Evolutionary conservation across 2,329 filamentous ascomycete genomes (phyloP).

Genomic region (Chrysoporthe puriensis): DNA sequence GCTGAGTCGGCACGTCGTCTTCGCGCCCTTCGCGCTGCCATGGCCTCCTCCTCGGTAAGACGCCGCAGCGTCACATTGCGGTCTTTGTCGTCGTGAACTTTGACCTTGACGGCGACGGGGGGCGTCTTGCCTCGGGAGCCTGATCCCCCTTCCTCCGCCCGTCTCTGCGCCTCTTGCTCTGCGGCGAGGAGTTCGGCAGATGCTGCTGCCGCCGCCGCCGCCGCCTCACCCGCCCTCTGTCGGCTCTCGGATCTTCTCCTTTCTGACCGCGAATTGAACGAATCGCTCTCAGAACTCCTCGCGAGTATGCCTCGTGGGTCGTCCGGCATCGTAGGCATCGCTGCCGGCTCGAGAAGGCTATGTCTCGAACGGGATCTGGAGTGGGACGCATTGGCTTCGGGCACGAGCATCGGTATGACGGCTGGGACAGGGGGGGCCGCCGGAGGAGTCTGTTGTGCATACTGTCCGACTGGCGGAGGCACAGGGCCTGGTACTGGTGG

Average conservation of each 20-base stretch:
- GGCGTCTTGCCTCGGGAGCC: conserved; percentile 44
- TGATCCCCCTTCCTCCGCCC: conserved; percentile 38
- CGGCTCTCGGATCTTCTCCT: conserved; percentile 51
- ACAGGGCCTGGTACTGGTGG: conserved; percentile 32
- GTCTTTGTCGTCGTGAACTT: conserved; percentile 63
- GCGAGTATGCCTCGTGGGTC: conserved; percentile 54
- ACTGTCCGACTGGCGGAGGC: conserved; percentile 23
- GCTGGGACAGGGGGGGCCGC: conserved; percentile 23
- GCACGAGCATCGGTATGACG: conserved; percentile 19
- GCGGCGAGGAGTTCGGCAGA: conserved; percentile 53
- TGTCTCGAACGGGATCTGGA: conserved; percentile 47
- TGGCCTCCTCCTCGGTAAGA: conserved; percentile 63
- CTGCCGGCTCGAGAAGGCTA: conserved; percentile 38
- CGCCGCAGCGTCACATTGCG: conserved; percentile 64
- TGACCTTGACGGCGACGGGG: conserved; percentile 62
- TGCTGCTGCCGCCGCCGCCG: conserved; percentile 52
- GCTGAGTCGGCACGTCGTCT: conserved; percentile 53
- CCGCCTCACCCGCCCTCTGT: conserved; percentile 48
- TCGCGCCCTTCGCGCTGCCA: conserved; percentile 44
- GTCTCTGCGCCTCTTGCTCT: conserved; percentile 47
- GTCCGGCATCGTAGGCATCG: conserved; percentile 59
- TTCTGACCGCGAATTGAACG: conserved; percentile 47
- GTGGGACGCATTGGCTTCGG: conserved; percentile 29
- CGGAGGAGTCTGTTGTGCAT: conserved; percentile 11
- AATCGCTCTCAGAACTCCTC: conserved; percentile 47